phyloP scores from a whole-genome alignment of 2,329 filamentous ascomycete genomes.

The Falciphora oryzae region DNA sequence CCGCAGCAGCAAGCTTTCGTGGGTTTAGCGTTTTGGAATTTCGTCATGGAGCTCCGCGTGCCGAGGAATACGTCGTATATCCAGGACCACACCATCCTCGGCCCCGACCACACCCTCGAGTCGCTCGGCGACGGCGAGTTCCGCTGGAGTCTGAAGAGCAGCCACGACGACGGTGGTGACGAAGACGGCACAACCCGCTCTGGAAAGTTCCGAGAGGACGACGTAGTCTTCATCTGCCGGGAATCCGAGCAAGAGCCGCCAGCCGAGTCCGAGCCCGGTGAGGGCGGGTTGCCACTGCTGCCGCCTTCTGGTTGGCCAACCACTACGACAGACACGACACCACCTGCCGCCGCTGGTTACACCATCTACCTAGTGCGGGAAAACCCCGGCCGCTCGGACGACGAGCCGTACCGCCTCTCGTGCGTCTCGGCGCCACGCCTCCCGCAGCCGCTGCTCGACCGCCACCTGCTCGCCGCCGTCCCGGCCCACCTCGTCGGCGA shows the following conservation, averaged over 20 bases:
- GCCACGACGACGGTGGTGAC: background rate
- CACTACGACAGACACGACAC: no score
- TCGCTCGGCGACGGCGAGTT: slow-evolving; percentile 12
- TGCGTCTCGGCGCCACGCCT: slow-evolving; percentile 21
- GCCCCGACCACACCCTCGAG: slow-evolving; percentile 10
- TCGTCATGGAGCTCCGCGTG: slow-evolving; percentile 10
- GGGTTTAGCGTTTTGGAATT: background rate
- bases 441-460: slow-evolving; percentile 30
- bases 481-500: slow-evolving; percentile 23
- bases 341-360: background rate
- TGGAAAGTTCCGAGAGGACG: slow-evolving; percentile 3
- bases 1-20: background rate
- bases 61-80: slow-evolving; percentile 15
- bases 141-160: slow-evolving; percentile 5
- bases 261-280: background rate
- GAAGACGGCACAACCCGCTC: background rate
- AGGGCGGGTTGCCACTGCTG: background rate
- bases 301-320: background rate
- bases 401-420: slow-evolving; percentile 16
- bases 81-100: slow-evolving; percentile 10
- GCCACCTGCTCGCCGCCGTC: slow-evolving; percentile 29
- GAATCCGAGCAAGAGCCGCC: slow-evolving; percentile 5
- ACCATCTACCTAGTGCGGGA: slow-evolving; percentile 3
- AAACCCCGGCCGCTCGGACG: background rate
- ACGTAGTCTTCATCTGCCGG: slow-evolving; percentile 5